A percentile compares a stretch with the other conserved stretches of the same genome.
phyloP scores from a whole-genome alignment of 345 rosid species.

The Syzygium aqueum region DNA sequence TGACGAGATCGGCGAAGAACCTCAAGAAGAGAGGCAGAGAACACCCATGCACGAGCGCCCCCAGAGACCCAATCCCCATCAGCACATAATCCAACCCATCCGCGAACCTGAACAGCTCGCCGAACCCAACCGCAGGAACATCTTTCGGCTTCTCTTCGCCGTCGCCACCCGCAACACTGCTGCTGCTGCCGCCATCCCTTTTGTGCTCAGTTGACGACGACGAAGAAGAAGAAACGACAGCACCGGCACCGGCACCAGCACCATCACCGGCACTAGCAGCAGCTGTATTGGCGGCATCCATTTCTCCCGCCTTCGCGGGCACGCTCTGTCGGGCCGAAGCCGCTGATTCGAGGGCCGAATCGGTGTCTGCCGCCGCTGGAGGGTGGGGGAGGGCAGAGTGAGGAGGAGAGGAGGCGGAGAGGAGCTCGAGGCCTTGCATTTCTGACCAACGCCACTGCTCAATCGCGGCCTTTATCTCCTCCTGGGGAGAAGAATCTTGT shows the following conservation, averaged over 20 bases:
- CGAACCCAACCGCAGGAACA: slow-evolving; percentile 53
- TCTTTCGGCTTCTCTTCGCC: slow-evolving; percentile 39
- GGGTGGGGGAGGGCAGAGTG: slow-evolving; percentile 18
- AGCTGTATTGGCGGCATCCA: slow-evolving; percentile 26
- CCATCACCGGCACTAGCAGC: neutral
- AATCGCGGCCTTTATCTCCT: slow-evolving; percentile 48
- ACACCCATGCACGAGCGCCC: slow-evolving; percentile 93
- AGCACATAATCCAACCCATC: slow-evolving; percentile 85
- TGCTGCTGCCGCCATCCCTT: neutral
- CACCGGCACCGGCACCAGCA: neutral
- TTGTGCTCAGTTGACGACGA: neutral
- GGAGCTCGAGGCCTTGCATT: slow-evolving; percentile 98
- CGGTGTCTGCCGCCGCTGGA: neutral
- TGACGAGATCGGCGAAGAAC: slow-evolving; percentile 98
- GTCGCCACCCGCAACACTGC: slow-evolving; percentile 2
- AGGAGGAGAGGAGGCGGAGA: slow-evolving; percentile 21
- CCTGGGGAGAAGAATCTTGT: slow-evolving; percentile 41
- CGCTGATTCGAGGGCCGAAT: neutral
- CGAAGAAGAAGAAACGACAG: neutral
- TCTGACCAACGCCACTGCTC: slow-evolving; percentile 98
- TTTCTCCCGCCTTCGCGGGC: slow-evolving; percentile 9
- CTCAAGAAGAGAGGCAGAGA: slow-evolving; percentile 88
- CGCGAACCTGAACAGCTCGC: slow-evolving; percentile 91
- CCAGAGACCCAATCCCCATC: slow-evolving; percentile 95
- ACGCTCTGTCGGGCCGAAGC: neutral